phyloP scores from a whole-genome alignment of 441 rosid species.

The Populus hybrid region DNA sequence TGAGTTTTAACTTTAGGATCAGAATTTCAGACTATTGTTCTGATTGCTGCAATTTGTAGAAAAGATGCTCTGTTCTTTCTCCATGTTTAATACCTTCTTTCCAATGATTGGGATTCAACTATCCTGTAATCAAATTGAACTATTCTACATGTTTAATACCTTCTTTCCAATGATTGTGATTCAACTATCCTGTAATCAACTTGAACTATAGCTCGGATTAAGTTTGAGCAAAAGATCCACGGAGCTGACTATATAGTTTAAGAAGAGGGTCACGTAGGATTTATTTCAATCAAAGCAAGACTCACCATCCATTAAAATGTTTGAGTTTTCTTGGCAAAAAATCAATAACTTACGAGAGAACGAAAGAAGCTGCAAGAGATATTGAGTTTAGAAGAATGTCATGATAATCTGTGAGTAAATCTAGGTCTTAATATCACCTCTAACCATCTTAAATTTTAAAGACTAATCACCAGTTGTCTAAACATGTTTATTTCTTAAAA shows the following conservation, averaged over 20 bases:
- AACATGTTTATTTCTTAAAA: neutral
- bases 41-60: neutral
- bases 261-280: neutral
- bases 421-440: neutral
- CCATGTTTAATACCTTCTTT: neutral
- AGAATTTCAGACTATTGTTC: neutral
- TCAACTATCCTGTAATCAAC: neutral
- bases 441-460: neutral
- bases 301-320: neutral
- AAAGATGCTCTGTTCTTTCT: neutral
- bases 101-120: neutral
- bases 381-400: neutral
- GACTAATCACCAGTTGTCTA: neutral
- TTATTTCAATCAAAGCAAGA: neutral
- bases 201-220: neutral
- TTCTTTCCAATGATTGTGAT: neutral
- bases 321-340: neutral
- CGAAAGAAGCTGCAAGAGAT: neutral
- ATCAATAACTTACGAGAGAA: neutral
- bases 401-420: neutral
- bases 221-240: neutral
- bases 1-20: neutral
- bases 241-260: neutral
- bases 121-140: too few species aligned
- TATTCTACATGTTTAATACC: neutral